Percentiles rank a stretch among this genome's conserved stretches.
Conservation (phyloP, 495 filamentous ascomycete genomes). For the Lophiostoma macrostomum region DNA sequence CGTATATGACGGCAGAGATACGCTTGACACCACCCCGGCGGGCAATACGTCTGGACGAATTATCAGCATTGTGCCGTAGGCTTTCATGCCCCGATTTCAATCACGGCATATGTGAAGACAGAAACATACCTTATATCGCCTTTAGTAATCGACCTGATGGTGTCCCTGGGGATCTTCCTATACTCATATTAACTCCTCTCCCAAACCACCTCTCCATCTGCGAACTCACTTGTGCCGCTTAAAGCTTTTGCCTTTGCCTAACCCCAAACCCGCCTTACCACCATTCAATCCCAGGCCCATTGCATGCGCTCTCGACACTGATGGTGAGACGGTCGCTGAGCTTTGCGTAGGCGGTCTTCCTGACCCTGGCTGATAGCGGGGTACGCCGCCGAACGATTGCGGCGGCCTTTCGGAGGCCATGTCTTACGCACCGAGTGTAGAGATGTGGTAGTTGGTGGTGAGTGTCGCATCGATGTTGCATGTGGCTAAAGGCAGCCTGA, state of each 20-base stretch:
- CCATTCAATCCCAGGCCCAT: background rate
- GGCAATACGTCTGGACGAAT: conserved; percentile 61
- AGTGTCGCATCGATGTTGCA: too few relatives aligned
- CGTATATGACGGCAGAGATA: conserved; percentile 67
- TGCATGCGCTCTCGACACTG: background rate
- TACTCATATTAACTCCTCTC: background rate
- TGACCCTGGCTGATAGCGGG: background rate
- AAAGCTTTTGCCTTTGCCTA: conserved; percentile 18
- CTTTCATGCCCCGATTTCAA: too few relatives aligned
- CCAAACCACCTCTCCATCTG: background rate
- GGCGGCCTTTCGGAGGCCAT: conserved; percentile 1
- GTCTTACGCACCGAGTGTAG: background rate
- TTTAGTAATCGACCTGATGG: conserved; percentile 82
- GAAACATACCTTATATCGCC: conserved; percentile 30
- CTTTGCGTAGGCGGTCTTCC: too few relatives aligned
- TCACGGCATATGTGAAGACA: background rate
- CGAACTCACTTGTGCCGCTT: conserved; percentile 27
- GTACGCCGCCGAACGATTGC: background rate
- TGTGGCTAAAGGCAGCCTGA: too few relatives aligned
- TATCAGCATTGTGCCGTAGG: background rate
- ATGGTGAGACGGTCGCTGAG: background rate
- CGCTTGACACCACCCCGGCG: conserved; percentile 76
- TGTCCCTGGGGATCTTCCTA: conserved; percentile 96
- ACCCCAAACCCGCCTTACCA: conserved; percentile 7
- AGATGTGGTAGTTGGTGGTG: background rate